Evolutionary conservation across 129 eudicot species (phyloP), one percentile per base, ranked within the genome.

Genomic region (Arctium lappa): DNA sequence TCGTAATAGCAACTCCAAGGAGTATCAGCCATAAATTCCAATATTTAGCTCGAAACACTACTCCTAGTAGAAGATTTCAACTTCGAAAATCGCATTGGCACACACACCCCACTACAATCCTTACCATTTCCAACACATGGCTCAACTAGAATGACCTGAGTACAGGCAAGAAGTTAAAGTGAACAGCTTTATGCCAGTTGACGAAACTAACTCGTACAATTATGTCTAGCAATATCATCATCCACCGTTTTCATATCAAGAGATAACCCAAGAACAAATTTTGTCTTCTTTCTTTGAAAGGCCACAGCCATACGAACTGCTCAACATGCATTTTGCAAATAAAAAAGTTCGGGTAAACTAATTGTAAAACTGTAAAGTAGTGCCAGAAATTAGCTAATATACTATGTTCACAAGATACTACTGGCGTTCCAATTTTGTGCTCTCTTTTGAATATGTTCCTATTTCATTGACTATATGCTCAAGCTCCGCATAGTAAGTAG

Each of bases 401-500:
- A 10, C 37, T 34, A 6, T 36, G n/a, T 50, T n/a, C 53, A 33
- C 33, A 56, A 56, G 27, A 56, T 16, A 56, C 65, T 16, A 56
- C 27, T 56, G 22, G 27, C 27, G 12, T 56, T 56, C 16, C 27
- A 16, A 56, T 15, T 56, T n/a, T 56, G 27, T 56, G 65, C 3
- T 56, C 65, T 50, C 50, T 42, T 8, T 46, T 46, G 56, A 46
- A 8, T 31, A 44, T 75, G 38, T 48, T 48, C 18, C 29, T 71
- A 71, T 48, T 16, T 56, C 65, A 56, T 56, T 56, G 65, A 56
- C 65, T 56, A 56, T n/a, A 56, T 56, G 65, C 65, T 56, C 65
- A 56, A 56, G 65, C 84, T 53, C 53, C 84, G 72, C 72, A 48
- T 15, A 56, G 22, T 56, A 56, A 80, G 70, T 6, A 27, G 10